Evolutionary conservation across 768 basidiomycete species (phyloP), one percentile per base, ranked within the genome.

Genomic region (Amanita phalloides): DNA sequence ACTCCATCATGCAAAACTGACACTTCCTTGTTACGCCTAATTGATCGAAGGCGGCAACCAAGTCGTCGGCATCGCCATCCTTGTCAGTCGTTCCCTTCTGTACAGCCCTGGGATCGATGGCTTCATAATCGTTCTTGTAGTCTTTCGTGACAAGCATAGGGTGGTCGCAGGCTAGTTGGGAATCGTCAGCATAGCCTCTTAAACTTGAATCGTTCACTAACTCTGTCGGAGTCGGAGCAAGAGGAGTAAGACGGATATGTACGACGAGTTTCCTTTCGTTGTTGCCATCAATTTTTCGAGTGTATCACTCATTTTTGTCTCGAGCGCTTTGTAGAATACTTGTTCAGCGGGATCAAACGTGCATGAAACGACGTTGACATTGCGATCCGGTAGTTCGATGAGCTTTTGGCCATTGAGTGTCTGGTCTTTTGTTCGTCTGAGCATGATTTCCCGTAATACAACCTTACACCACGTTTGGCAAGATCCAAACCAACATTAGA

Each of bases 151-250:
- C 83, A 8, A 96, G 76, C 0, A 78, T 73, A 0, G 93, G 92
- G 60, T 96, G 94, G 58, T 91, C 87, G 63, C 93, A 97, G 0
- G 93, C 93, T 95, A 51, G 7, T 32, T 10, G 45, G 43, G 23
- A 20, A 42, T 49, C 5, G 20, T 50, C 20, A 56, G 30, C 41
- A 7, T 53, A 21, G 3, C 10, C 51, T 10, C 44, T 20, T 20
- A 1, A 4, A 3, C 26, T n/a, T n/a, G 14, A 21, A 23, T n/a
- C 46, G 25, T 28, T 48, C 21, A 63, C 74, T 26, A 54, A 86
- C 94, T 90, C 77, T 99, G 95, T 26, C 95, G 82, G 44, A 97
- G 72, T 28, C 95, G 79, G 45, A 96, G 75, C 55, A 89, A 73
- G 30, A 89, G 63, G 13, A 86, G 70, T 57, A 90, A 69, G 4